Evolutionary conservation across 768 basidiomycete species (phyloP).

Genomic region (Dentipellis fragilis): DNA sequence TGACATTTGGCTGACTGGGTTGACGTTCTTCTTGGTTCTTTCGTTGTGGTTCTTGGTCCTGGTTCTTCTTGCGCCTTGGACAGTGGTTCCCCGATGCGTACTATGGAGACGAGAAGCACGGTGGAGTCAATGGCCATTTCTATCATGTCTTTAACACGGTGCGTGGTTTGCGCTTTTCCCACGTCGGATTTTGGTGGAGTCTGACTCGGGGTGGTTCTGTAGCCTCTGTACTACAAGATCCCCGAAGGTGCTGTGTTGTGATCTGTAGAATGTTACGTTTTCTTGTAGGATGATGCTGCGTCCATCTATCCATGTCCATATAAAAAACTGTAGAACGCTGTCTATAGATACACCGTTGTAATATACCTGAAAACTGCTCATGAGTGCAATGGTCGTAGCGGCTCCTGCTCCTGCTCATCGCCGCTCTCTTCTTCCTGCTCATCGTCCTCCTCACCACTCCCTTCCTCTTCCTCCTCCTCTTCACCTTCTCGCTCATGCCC

Average conservation of each 20-base stretch:
- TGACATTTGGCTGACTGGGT: background rate
- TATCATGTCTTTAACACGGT: slow-evolving; percentile 75
- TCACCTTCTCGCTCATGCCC: slow-evolving; percentile 10
- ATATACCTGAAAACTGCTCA: background rate
- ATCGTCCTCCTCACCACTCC: slow-evolving; percentile 21
- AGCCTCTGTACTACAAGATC: slow-evolving; percentile 33
- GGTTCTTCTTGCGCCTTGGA: background rate
- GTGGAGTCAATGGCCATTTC: slow-evolving; percentile 59
- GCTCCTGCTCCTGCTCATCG: background rate
- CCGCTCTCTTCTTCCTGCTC: slow-evolving; percentile 16
- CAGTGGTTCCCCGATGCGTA: slow-evolving; percentile 77
- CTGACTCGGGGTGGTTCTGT: background rate
- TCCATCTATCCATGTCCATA: background rate
- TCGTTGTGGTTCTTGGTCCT: background rate
- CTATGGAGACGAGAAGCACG: slow-evolving; percentile 40
- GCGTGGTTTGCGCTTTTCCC: slow-evolving; percentile 16
- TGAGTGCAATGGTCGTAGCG: background rate
- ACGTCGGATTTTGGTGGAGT: background rate
- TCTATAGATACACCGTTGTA: background rate
- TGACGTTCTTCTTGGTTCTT: background rate
- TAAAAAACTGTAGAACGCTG: background rate
- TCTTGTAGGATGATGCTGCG: background rate
- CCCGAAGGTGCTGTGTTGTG: slow-evolving; percentile 26
- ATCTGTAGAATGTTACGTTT: background rate
- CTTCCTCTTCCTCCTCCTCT: slow-evolving; percentile 16